A percentile compares a stretch with the other conserved stretches of the same genome.
Conservation (phyloP, 176 grass and related monocot genomes). For the Saccharum spontaneum region DNA sequence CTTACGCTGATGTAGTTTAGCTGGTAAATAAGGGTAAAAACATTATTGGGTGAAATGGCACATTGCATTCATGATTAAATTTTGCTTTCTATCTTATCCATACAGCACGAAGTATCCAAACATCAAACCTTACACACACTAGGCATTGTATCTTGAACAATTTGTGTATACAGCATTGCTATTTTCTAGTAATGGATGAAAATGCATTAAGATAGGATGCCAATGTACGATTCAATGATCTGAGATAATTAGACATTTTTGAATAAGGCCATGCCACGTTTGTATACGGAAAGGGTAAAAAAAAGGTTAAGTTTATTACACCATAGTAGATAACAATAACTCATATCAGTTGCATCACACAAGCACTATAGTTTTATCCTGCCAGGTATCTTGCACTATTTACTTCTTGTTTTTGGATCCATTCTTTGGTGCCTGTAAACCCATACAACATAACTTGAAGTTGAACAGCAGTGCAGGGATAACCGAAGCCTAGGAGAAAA, state of each 20-base stretch:
- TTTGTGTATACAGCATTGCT: not conserved
- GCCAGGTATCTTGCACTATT: not conserved
- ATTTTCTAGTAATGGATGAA: not conserved
- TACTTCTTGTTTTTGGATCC: slow-evolving; percentile 6
- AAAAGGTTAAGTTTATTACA: not conserved
- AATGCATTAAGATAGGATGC: not conserved
- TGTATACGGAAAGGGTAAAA: not conserved
- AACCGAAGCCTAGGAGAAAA: not conserved
- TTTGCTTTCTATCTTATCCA: not conserved
- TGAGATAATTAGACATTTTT: not conserved
- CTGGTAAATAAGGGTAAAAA: not conserved
- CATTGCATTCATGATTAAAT: not conserved
- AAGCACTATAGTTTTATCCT: not conserved
- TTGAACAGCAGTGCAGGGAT: not conserved
- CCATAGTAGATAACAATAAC: not conserved
- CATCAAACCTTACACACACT: not conserved
- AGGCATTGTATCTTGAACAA: not conserved
- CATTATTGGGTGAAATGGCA: not conserved
- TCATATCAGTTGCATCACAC: not conserved
- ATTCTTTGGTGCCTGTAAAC: not conserved
- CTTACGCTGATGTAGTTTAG: not conserved
- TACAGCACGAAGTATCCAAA: not conserved
- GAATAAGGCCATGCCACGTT: not conserved
- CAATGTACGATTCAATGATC: not conserved
- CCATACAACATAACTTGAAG: not conserved